A percentile compares a stretch with the other conserved stretches of the same genome.
phyloP scores from a whole-genome alignment of 192 early-diverging fungal species.

The Mortierella alpina region DNA sequence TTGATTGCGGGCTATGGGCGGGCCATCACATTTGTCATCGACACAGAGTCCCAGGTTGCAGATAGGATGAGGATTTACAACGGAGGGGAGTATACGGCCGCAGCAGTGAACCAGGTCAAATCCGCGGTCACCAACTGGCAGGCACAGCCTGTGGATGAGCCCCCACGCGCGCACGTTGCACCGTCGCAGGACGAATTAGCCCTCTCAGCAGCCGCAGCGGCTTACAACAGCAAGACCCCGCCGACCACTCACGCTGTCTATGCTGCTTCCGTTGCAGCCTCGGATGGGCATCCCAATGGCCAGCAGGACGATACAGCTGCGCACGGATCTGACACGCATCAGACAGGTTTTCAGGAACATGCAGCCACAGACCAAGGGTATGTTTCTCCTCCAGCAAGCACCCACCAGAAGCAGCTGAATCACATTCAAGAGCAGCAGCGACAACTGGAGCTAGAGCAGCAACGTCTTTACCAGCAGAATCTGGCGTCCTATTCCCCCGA shows the following conservation, averaged over 20 bases:
- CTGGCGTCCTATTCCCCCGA: conserved; percentile 32
- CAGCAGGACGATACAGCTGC: not conserved
- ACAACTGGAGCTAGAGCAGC: conserved; percentile 38
- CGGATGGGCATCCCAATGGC: conserved; percentile 10
- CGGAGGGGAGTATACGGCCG: conserved; percentile 35
- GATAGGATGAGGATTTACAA: conserved; percentile 50
- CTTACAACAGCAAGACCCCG: conserved; percentile 38
- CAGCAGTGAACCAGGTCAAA: conserved; percentile 31
- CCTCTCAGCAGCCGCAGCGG: conserved; percentile 34
- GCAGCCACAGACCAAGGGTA: conserved; percentile 6
- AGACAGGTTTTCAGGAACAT: not conserved
- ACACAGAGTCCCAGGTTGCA: conserved; percentile 34
- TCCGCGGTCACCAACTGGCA: conserved; percentile 30
- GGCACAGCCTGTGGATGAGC: conserved; percentile 20
- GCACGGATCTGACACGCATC: conserved; percentile 1
- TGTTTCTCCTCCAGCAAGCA: not conserved
- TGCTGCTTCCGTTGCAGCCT: conserved; percentile 12
- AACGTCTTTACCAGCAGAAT: conserved; percentile 45
- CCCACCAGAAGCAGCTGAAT: conserved; percentile 12
- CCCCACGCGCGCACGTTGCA: conserved; percentile 8
- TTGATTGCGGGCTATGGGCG: conserved; percentile 55
- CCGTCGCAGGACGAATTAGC: conserved; percentile 34
- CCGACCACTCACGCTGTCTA: conserved; percentile 1
- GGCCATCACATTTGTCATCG: conserved; percentile 42
- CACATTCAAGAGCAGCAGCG: conserved; percentile 47